Evolutionary conservation across 495 filamentous ascomycete genomes (phyloP).

Genomic region (Lasiosphaeria hispida): DNA sequence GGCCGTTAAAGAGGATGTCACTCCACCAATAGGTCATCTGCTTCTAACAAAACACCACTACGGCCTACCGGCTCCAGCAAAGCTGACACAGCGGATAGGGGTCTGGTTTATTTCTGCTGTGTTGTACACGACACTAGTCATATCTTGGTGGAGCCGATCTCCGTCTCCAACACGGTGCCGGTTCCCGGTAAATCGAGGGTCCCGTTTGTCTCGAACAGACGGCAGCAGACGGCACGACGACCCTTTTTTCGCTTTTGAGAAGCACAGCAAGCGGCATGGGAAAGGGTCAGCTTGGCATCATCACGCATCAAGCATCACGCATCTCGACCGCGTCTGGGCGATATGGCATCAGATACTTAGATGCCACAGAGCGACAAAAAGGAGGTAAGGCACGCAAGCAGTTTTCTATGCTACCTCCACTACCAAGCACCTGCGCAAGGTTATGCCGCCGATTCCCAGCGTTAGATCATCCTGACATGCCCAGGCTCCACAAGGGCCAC

Average conservation of each 20-base stretch:
- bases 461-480: constrained; percentile 13
- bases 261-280: neutral
- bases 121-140: neutral
- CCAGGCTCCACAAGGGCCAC: neutral
- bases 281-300: constrained; percentile 2
- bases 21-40: no score
- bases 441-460: constrained; percentile 20
- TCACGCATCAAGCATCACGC: neutral
- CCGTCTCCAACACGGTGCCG: constrained; percentile 11
- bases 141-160: constrained; percentile 3
- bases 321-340: neutral
- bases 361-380: constrained; percentile 5
- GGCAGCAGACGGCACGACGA: neutral
- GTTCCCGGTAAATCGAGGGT: constrained; percentile 3
- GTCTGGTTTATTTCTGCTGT: no score
- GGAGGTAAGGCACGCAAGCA: constrained; percentile 1
- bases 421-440: neutral
- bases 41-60: no score
- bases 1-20: no score
- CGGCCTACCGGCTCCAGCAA: no score
- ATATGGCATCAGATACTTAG: neutral
- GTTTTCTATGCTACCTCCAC: neutral
- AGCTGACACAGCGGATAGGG: no score
- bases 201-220: neutral
- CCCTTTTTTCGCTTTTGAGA: neutral